Conservation (phyloP, 140 eudicot species). For the Oenanthe javanica region DNA sequence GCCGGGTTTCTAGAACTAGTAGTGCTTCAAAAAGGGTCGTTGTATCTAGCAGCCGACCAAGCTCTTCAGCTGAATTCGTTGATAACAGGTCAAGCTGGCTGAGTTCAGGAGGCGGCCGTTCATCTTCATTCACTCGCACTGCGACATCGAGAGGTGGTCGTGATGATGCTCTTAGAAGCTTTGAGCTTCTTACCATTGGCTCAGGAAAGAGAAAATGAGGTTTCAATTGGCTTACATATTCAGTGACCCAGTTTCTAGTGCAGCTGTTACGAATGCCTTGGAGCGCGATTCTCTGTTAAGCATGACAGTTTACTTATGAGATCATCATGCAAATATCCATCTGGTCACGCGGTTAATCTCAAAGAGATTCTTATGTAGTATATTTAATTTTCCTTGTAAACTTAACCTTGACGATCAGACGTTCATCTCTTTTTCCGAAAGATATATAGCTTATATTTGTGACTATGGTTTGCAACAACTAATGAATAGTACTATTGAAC, state of each 20-base stretch:
- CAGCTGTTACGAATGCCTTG: background rate
- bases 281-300: background rate
- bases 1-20: conserved; percentile 45
- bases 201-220: conserved; percentile 62
- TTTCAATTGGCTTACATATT: background rate
- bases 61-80: conserved; percentile 75
- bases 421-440: background rate
- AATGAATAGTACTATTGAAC: background rate
- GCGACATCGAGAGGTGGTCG: conserved; percentile 55
- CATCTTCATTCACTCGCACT: conserved; percentile 74
- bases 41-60: conserved; percentile 68
- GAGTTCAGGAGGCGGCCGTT: conserved; percentile 57
- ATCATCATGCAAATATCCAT: conserved; percentile 2
- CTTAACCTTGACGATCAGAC: background rate
- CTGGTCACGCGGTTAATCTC: conserved; percentile 11
- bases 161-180: conserved; percentile 81
- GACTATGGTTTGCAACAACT: background rate
- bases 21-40: conserved; percentile 73
- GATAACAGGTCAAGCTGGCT: conserved; percentile 52
- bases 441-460: background rate
- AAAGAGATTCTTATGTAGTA: background rate
- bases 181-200: conserved; percentile 80
- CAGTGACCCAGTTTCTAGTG: conserved; percentile 9
- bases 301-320: background rate
- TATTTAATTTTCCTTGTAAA: background rate